Conservation (phyloP, 805 yeast genomes). For the Candida pini region DNA sequence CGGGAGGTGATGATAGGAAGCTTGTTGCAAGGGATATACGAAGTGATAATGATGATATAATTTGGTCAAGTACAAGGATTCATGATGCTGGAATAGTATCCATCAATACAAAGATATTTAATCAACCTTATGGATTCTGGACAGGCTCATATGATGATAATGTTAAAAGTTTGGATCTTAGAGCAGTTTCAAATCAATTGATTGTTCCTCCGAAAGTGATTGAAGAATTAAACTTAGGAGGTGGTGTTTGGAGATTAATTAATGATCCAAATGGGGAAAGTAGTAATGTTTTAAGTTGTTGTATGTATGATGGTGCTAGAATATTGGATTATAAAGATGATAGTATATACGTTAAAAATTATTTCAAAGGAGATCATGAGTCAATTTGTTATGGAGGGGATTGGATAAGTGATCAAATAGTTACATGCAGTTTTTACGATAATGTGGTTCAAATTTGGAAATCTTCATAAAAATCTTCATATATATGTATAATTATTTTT, state of each 20-base stretch:
- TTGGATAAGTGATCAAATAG: conserved; percentile 58
- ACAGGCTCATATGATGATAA: conserved; percentile 93
- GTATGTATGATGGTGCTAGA: conserved; percentile 95
- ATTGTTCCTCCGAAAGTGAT: conserved; percentile 43
- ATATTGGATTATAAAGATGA: conserved; percentile 36
- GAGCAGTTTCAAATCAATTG: conserved; percentile 38
- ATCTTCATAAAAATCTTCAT: conserved; percentile 1
- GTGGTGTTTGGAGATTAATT: conserved; percentile 92
- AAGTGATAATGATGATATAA: conserved; percentile 20
- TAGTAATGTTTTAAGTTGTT: conserved; percentile 64
- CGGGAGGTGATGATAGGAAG: conserved; percentile 88
- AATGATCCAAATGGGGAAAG: conserved; percentile 43
- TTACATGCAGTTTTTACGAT: conserved; percentile 92
- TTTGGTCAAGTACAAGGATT: conserved; percentile 42
- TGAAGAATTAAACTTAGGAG: conserved; percentile 55
- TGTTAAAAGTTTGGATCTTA: conserved; percentile 61
- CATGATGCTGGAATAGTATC: conserved; percentile 93
- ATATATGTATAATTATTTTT: background rate
- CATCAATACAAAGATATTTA: conserved; percentile 41
- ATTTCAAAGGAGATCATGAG: conserved; percentile 65
- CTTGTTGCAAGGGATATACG: conserved; percentile 71
- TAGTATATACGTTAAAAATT: conserved; percentile 29
- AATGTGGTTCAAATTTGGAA: conserved; percentile 74
- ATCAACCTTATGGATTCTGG: conserved; percentile 48
- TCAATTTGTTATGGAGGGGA: conserved; percentile 97